A percentile compares a stretch with the other conserved stretches of the same genome.
These are phyloP conservation scores for Acanthamoeba triangularis DNA, from an alignment of 208 protist genomes.

Conservation along the genomic window DNA sequence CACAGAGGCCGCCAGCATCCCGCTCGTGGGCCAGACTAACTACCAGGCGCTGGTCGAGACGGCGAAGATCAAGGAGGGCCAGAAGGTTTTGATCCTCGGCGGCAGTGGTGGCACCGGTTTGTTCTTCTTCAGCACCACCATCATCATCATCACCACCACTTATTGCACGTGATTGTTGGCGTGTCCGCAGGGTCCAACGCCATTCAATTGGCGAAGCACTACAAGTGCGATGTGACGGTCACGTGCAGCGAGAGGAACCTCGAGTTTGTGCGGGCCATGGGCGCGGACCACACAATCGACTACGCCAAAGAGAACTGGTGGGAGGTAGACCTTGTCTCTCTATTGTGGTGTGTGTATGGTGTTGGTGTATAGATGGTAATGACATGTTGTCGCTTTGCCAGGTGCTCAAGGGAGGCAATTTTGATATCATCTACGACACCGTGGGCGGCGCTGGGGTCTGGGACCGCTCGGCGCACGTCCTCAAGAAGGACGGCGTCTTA, in stretches of 20 bases:
- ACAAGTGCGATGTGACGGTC: neutral
- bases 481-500: neutral
- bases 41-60: slow-evolving; percentile 19
- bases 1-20: slow-evolving; percentile 41
- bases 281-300: slow-evolving; percentile 8
- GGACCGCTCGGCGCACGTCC: neutral
- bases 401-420: neutral
- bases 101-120: slow-evolving; percentile 25
- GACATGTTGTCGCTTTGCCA: neutral
- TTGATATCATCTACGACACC: slow-evolving; percentile 24
- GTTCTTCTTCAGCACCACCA: neutral
- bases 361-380: too few species aligned
- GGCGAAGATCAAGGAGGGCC: slow-evolving; percentile 18
- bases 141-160: neutral
- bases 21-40: slow-evolving; percentile 1
- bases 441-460: neutral
- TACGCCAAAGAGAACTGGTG: slow-evolving; percentile 19
- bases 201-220: slow-evolving; percentile 40
- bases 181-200: neutral
- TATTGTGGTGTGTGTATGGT: neutral
- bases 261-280: neutral
- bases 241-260: slow-evolving; percentile 44
- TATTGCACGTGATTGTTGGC: neutral
- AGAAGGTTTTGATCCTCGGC: slow-evolving; percentile 38
- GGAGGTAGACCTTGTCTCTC: neutral